Percentiles rank a stretch among this genome's conserved stretches.
Conservation (phyloP, 2,329 filamentous ascomycete species). For the Samsoniella hepiali region DNA sequence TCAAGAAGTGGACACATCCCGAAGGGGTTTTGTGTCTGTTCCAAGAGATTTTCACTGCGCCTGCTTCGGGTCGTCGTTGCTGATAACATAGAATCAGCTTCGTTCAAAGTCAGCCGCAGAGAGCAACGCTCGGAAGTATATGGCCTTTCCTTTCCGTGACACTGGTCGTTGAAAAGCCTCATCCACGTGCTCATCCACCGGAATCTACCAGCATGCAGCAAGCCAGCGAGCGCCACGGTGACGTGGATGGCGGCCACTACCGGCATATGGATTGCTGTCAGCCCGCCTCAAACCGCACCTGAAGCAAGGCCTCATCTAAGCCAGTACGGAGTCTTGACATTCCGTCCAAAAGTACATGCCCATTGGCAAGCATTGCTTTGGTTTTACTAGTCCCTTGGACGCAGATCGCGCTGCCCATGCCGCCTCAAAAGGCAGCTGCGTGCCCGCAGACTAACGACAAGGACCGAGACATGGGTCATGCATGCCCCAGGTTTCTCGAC, state of each 20-base stretch:
- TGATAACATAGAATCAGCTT: no score
- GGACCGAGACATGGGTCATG: background rate
- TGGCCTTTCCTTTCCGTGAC: no score
- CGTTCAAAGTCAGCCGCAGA: no score
- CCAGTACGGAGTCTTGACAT: background rate
- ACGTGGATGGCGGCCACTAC: constrained; percentile 7
- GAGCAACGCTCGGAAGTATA: no score
- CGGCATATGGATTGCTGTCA: background rate
- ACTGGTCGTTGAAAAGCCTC: background rate
- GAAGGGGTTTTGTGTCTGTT: background rate
- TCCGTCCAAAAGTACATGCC: background rate
- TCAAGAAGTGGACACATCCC: background rate
- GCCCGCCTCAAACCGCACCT: background rate
- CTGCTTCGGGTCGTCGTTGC: no score
- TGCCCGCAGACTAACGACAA: background rate
- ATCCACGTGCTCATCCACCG: background rate
- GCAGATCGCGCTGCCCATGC: background rate
- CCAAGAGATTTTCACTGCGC: no score
- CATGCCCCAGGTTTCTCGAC: background rate
- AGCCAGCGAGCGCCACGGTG: background rate
- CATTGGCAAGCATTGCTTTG: background rate
- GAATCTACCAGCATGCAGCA: background rate
- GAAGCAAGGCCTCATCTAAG: background rate
- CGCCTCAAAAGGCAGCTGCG: background rate
- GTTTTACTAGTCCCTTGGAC: background rate